phyloP scores from a whole-genome alignment of 1,139 yeast genomes.

The Spathaspora jeffriesii region DNA sequence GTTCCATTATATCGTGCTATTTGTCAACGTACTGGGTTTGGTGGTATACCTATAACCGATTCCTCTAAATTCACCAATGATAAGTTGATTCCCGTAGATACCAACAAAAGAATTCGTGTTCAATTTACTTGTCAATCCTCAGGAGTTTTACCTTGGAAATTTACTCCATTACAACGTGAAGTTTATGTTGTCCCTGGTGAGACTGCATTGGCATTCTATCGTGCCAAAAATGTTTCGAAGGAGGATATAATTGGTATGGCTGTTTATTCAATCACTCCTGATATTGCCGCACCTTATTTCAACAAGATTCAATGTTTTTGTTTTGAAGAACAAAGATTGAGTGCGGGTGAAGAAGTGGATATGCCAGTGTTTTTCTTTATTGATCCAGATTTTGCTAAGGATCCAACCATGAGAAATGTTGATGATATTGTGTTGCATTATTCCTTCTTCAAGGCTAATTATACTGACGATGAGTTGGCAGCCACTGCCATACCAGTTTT shows the following conservation, averaged over 20 bases:
- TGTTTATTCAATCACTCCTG: conserved; percentile 95
- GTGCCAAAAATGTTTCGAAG: conserved; percentile 82
- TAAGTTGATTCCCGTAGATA: conserved; percentile 84
- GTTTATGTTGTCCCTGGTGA: conserved; percentile 97
- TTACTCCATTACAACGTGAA: conserved; percentile 92
- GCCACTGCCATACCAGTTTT: conserved; percentile 45
- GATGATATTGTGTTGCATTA: conserved; percentile 91
- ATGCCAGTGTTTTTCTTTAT: conserved; percentile 99
- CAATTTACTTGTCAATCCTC: conserved; percentile 93
- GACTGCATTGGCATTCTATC: conserved; percentile 94
- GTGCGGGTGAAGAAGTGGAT: conserved; percentile 98
- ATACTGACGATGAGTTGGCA: conserved; percentile 45
- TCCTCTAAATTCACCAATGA: conserved; percentile 79
- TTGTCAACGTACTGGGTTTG: conserved; percentile 96
- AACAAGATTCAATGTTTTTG: conserved; percentile 98
- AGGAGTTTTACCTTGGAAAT: conserved; percentile 92
- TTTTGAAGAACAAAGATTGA: conserved; percentile 91
- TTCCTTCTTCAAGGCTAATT: conserved; percentile 81
- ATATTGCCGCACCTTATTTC: conserved; percentile 94
- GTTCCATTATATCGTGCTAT: conserved; percentile 92
- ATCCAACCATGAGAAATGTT: conserved; percentile 89
- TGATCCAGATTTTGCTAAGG: conserved; percentile 96
- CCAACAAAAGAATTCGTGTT: conserved; percentile 77
- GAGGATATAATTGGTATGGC: conserved; percentile 98
- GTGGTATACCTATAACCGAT: conserved; percentile 94